Evolutionary conservation across 768 basidiomycete genomes (phyloP).

Genomic region (Leccinum variicolor): DNA sequence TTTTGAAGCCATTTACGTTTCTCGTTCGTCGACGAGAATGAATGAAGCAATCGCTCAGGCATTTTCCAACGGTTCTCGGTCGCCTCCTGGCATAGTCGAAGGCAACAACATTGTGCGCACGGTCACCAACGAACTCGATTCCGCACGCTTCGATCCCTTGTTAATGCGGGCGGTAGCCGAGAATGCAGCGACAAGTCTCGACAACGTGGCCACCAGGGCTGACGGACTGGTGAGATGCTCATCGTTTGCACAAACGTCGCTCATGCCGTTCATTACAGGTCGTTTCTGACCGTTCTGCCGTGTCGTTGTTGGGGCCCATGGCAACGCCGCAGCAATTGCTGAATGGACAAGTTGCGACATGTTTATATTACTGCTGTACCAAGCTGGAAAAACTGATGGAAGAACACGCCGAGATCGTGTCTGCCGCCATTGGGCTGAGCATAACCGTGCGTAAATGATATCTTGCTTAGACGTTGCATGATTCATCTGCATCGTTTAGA

Average conservation of each 20-base stretch:
- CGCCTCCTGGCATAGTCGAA: constrained; percentile 71
- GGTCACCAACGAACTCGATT: constrained; percentile 77
- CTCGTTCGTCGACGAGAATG: constrained; percentile 77
- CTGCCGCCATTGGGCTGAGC: constrained; percentile 49
- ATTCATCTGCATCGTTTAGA: constrained; percentile 10
- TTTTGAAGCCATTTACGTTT: constrained; percentile 87
- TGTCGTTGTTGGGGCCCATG: constrained; percentile 67
- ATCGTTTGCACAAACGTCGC: background rate
- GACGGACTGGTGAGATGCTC: constrained; percentile 61
- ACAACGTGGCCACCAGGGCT: constrained; percentile 58
- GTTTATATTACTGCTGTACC: constrained; percentile 39
- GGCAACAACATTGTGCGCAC: constrained; percentile 74
- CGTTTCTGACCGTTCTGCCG: constrained; percentile 68
- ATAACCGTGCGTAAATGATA: constrained; percentile 48
- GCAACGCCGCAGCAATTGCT: constrained; percentile 75
- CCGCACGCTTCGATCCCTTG: constrained; percentile 64
- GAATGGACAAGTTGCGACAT: constrained; percentile 78
- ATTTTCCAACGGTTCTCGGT: constrained; percentile 65
- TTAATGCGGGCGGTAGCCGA: constrained; percentile 78
- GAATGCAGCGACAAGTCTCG: constrained; percentile 64
- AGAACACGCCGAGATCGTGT: constrained; percentile 39
- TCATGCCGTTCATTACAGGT: constrained; percentile 40
- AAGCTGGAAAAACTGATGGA: constrained; percentile 23
- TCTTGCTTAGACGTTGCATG: background rate
- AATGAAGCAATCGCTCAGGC: constrained; percentile 79